Base-by-base conservation (phyloP, 2,329 filamentous ascomycete species). In the Scolecobasidium constrictum region DNA sequence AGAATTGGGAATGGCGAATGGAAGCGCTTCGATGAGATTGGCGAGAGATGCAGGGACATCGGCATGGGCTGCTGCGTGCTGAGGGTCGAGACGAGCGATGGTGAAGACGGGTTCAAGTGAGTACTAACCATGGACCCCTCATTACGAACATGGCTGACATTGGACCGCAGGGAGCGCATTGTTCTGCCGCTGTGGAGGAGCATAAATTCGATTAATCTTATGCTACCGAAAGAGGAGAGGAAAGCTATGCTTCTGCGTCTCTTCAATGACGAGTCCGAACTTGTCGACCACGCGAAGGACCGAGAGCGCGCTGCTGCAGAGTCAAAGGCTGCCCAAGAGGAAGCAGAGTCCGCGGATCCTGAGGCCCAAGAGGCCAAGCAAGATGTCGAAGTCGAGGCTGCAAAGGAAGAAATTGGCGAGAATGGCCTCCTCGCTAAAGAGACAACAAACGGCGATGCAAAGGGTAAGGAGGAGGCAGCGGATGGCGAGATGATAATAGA, bases 221-320 rank as follows among this genome's bases (percentile, higher is more conserved):
- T 98, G 92, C 71, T 98, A 56, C 90, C 92, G 39, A 98, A 98
- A 68, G 92, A 98, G 61, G 92, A 98, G 51, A 78, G 92, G 13
- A 81, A 63, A 18, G 92, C 92, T 1, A 93, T 96, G 86, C 67
- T 96, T 52, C 70, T 96, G 49, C 75, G 92, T 17, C 71, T 98
- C 47, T 98, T 82, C 67, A 93, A 95, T 58, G 90, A 96, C 53
- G 82, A 82, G 20, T 45, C 43, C 16, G 19, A 22, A 31, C 38
- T 45, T 6, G 41, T 45, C 21, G 43, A 45, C 20, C 36, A 45
- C 20, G 20, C 22, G 19, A 44, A 44, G 23, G 31, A 44, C n/a
- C 35, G 36, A 13, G 35, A 41, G 16, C 11, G 17, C 7, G 16
- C 16, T 18, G 34, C 34, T 31, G 26, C 26, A 31, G n/a, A 31